Evolutionary conservation across 306 rosid genomes (phyloP).

Genomic region (Biancaea sappan): DNA sequence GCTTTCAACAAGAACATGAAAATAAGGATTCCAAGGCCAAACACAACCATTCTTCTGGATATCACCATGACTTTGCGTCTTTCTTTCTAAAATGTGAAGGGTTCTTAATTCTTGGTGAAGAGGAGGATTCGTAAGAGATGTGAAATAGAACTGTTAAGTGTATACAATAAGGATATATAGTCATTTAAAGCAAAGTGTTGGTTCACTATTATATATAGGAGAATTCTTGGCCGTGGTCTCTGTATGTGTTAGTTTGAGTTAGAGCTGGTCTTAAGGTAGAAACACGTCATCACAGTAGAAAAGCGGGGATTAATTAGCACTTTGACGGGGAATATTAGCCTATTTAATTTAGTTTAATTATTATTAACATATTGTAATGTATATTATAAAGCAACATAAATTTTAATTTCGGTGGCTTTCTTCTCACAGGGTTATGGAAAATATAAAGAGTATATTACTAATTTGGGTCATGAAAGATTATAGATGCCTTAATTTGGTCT

Average conservation of each 20-base stretch:
- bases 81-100: not conserved
- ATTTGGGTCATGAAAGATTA: too few relatives aligned
- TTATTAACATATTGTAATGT: too few relatives aligned
- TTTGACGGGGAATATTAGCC: too few relatives aligned
- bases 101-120: not conserved
- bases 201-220: slow-evolving; percentile 8
- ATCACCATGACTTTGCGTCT: slow-evolving; percentile 16
- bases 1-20: slow-evolving; percentile 27
- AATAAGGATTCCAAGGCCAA: slow-evolving; percentile 37
- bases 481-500: too few relatives aligned
- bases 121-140: not conserved
- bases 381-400: too few relatives aligned
- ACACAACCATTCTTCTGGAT: slow-evolving; percentile 25
- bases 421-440: too few relatives aligned
- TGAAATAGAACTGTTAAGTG: not conserved
- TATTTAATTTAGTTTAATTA: too few relatives aligned
- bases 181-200: slow-evolving; percentile 17
- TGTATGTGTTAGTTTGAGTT: not conserved
- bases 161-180: not conserved
- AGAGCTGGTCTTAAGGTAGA: not conserved
- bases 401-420: too few relatives aligned
- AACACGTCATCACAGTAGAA: too few relatives aligned
- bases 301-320: too few relatives aligned
- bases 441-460: too few relatives aligned
- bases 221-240: not conserved